Evolutionary conservation across 2,329 filamentous ascomycete species (phyloP).

Genomic region (Fusarium sterilihyphosum): DNA sequence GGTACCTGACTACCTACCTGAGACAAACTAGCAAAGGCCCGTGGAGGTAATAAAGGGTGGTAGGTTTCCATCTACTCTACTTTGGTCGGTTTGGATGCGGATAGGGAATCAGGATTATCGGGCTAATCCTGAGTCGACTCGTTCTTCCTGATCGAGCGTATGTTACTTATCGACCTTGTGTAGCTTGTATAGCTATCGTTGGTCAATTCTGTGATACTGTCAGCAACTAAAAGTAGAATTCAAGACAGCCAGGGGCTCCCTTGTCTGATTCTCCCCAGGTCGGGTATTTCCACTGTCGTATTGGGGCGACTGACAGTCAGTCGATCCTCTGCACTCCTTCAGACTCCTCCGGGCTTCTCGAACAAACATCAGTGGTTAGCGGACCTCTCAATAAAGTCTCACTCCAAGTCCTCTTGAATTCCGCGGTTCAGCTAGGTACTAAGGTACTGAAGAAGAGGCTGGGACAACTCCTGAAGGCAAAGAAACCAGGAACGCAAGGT

Average conservation of each 20-base stretch:
- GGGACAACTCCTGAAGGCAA: neutral
- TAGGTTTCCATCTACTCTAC: neutral
- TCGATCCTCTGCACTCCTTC: slow-evolving; percentile 18
- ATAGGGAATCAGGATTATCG: neutral
- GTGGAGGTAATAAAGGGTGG: neutral
- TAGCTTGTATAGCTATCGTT: neutral
- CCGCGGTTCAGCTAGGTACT: neutral
- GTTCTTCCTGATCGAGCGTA: neutral
- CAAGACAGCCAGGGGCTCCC: neutral
- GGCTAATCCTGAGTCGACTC: neutral
- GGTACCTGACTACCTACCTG: slow-evolving; percentile 9
- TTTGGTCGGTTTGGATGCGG: neutral
- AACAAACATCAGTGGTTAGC: neutral
- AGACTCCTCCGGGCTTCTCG: slow-evolving; percentile 4
- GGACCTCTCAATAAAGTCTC: neutral
- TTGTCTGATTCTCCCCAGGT: neutral
- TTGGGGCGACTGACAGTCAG: slow-evolving; percentile 7
- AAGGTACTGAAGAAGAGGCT: neutral
- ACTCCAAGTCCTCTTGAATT: neutral
- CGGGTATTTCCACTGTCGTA: slow-evolving; percentile 26
- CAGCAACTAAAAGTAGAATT: neutral
- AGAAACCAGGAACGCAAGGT: neutral
- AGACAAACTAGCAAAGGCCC: slow-evolving; percentile 1
- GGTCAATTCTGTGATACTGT: neutral
- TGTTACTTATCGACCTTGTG: neutral